Percentiles rank a stretch among this genome's conserved stretches.
Conservation (phyloP, 257 asterid species). For the Coffea eugenioides region DNA sequence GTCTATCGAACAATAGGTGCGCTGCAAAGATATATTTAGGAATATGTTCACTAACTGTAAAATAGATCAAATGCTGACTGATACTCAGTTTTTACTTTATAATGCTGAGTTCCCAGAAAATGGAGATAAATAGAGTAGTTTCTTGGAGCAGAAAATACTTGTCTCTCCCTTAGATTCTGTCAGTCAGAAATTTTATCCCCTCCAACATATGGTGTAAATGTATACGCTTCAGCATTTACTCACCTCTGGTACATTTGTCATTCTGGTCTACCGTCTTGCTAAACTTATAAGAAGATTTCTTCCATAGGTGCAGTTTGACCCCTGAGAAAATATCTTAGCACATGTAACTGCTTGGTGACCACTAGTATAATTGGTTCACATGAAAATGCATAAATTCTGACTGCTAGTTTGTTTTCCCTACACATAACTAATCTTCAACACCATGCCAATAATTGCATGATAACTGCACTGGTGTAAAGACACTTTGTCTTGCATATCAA, state of each 20-base stretch:
- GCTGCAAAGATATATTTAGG: neutral
- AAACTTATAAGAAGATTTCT: slow-evolving; percentile 6
- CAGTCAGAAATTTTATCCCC: neutral
- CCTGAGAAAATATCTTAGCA: slow-evolving; percentile 13
- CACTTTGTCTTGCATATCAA: neutral
- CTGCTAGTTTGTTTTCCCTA: neutral
- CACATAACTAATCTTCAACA: neutral
- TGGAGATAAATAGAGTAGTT: neutral
- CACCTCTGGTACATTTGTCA: slow-evolving; percentile 10
- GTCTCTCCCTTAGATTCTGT: neutral
- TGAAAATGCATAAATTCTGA: neutral
- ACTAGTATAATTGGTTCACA: neutral
- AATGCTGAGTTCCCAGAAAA: neutral
- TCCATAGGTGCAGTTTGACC: slow-evolving; percentile 19
- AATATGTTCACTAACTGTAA: neutral
- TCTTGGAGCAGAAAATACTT: neutral
- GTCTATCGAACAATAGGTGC: slow-evolving; percentile 7
- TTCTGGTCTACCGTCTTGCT: neutral
- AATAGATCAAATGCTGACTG: neutral
- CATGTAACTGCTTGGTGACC: neutral
- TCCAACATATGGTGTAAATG: neutral
- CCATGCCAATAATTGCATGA: neutral
- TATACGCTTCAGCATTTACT: neutral
- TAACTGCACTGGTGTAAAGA: neutral
- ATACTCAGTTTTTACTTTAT: neutral